Conservation (phyloP, 2,329 filamentous ascomycete genomes). For the Stemphylium vesicarium region DNA sequence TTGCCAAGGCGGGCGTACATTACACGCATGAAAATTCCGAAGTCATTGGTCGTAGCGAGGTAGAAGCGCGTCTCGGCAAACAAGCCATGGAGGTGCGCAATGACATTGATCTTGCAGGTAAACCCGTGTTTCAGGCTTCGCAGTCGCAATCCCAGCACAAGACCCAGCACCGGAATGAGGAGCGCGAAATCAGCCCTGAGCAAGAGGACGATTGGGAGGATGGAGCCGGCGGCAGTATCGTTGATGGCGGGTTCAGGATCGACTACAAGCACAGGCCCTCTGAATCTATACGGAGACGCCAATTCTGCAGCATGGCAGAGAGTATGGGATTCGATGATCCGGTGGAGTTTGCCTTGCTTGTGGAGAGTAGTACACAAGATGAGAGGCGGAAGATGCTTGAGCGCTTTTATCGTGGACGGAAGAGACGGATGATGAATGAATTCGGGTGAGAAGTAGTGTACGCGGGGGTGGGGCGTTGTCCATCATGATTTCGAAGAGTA, state of each 20-base stretch:
- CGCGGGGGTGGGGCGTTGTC: too few relatives aligned
- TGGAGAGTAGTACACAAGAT: slow-evolving; percentile 89
- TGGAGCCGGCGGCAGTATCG: slow-evolving; percentile 12
- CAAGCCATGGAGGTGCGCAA: slow-evolving; percentile 70
- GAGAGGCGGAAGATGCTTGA: slow-evolving; percentile 80
- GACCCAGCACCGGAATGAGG: slow-evolving; percentile 22
- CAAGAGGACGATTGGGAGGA: slow-evolving; percentile 31
- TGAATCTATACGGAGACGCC: slow-evolving; percentile 73
- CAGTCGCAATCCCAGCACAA: slow-evolving; percentile 41
- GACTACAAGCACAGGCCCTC: slow-evolving; percentile 74
- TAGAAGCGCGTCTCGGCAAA: slow-evolving; percentile 84
- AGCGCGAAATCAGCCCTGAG: slow-evolving; percentile 18
- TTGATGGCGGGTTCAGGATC: slow-evolving; percentile 50
- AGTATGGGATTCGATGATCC: slow-evolving; percentile 77
- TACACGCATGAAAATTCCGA: slow-evolving; percentile 98
- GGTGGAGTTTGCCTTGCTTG: slow-evolving; percentile 85
- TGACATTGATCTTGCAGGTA: slow-evolving; percentile 58
- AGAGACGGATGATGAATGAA: slow-evolving; percentile 51
- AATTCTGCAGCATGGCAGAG: slow-evolving; percentile 90
- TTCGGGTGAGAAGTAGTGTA: neutral
- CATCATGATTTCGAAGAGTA: too few relatives aligned
- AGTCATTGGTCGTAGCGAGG: slow-evolving; percentile 87
- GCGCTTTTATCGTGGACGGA: slow-evolving; percentile 75
- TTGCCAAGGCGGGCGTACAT: slow-evolving; percentile 84
- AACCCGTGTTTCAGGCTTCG: slow-evolving; percentile 64